These are phyloP conservation scores for Fagopyrum esculentum DNA, from an alignment of 148 eudicot species.

Conservation along the genomic window DNA sequence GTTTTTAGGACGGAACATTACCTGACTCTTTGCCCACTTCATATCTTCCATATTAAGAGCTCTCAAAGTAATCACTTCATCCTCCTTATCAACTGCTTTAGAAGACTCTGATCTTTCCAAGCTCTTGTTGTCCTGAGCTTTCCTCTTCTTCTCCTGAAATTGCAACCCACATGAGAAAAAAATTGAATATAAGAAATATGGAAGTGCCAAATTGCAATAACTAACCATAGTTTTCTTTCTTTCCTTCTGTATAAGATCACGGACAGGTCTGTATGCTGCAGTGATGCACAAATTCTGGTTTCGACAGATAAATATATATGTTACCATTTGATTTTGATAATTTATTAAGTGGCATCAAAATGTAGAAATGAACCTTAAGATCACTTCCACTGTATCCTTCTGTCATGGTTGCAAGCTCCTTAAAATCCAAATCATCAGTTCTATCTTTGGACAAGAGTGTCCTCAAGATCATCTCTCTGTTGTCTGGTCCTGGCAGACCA, in stretches of 20 bases:
- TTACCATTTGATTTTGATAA: too few species aligned
- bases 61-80: constrained; percentile 57
- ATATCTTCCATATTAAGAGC: constrained; percentile 87
- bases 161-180: not conserved
- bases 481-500: constrained; percentile 73
- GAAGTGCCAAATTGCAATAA: constrained; percentile 9
- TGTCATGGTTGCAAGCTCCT: constrained; percentile 84
- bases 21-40: constrained; percentile 93
- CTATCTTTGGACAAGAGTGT: constrained; percentile 76
- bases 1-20: constrained; percentile 13
- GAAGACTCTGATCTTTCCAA: constrained; percentile 30
- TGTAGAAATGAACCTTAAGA: constrained; percentile 51
- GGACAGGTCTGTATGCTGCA: constrained; percentile 91
- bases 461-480: constrained; percentile 70
- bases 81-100: constrained; percentile 44
- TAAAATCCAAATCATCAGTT: constrained; percentile 57
- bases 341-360: too few species aligned
- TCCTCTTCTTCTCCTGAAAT: constrained; percentile 56
- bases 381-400: constrained; percentile 97
- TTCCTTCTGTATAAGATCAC: constrained; percentile 84
- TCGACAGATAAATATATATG: not conserved
- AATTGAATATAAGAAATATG: not conserved
- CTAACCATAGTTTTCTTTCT: constrained; percentile 63
- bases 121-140: constrained; percentile 42
- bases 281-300: constrained; percentile 78